A percentile compares a stretch with the other conserved stretches of the same genome.
Conservation (phyloP, 257 asterid species). For the Ehretia macrophylla region DNA sequence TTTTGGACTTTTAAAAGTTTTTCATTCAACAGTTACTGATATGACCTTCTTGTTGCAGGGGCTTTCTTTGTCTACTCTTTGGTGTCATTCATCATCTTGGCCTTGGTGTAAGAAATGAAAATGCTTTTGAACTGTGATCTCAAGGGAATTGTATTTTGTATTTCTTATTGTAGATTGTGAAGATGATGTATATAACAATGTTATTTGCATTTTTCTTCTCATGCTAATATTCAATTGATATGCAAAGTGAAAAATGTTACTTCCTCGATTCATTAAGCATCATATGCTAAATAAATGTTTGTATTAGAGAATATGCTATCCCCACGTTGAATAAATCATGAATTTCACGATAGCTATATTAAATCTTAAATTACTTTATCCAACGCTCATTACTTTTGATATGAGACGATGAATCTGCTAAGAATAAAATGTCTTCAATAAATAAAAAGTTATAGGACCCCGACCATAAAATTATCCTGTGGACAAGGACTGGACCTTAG, state of each 20-base stretch:
- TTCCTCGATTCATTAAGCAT: too few species aligned
- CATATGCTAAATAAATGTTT: background rate
- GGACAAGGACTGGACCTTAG: too few species aligned
- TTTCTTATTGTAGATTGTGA: conserved; percentile 16
- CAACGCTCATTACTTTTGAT: too few species aligned
- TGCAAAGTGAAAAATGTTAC: background rate
- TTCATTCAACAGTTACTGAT: too few species aligned
- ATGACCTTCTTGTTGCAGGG: conserved; percentile 35
- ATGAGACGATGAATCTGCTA: too few species aligned
- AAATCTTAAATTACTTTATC: too few species aligned
- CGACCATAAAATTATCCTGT: too few species aligned
- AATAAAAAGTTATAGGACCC: too few species aligned
- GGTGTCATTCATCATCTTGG: conserved; percentile 31
- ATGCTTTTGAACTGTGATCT: background rate
- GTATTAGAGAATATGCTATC: background rate
- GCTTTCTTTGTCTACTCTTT: conserved; percentile 18
- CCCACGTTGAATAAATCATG: too few species aligned
- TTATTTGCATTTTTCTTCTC: conserved; percentile 6
- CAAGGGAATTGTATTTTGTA: background rate
- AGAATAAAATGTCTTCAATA: too few species aligned
- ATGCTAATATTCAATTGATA: background rate
- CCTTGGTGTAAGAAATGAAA: conserved; percentile 26
- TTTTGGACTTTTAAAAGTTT: too few species aligned
- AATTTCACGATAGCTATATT: too few species aligned
- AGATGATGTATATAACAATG: conserved; percentile 4